Evolutionary conservation across 2,329 filamentous ascomycete species (phyloP).

Genomic region (Penicillium crustosum): DNA sequence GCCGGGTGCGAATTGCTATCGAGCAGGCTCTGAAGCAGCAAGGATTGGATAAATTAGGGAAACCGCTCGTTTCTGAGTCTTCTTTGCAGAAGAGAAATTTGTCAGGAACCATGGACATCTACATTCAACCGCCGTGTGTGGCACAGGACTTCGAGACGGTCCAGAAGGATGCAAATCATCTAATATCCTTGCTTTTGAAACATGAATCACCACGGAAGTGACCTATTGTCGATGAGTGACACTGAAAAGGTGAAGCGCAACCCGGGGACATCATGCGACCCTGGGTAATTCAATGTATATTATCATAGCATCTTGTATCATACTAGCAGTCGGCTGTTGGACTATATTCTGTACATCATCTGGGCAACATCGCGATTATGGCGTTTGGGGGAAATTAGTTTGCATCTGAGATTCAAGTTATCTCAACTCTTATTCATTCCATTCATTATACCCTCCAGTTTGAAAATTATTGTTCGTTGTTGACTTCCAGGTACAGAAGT

Average conservation of each 20-base stretch:
- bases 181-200: constrained; percentile 11
- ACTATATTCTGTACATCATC: constrained; percentile 4
- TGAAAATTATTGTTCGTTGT: background rate
- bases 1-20: constrained; percentile 49
- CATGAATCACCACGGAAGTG: constrained; percentile 5
- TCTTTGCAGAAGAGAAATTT: constrained; percentile 21
- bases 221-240: background rate
- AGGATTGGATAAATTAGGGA: constrained; percentile 45
- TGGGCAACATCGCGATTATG: background rate
- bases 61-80: constrained; percentile 5
- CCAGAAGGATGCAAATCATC: constrained; percentile 21
- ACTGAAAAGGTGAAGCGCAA: background rate
- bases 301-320: constrained; percentile 9
- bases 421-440: background rate
- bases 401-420: background rate
- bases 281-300: constrained; percentile 1
- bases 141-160: constrained; percentile 25
- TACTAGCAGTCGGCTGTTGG: constrained; percentile 4
- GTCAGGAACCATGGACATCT: constrained; percentile 40
- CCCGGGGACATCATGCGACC: background rate
- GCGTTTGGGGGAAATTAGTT: constrained; percentile 1
- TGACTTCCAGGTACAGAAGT: constrained; percentile 5
- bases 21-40: constrained; percentile 44
- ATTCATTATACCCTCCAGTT: background rate
- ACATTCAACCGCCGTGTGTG: constrained; percentile 18